Base-by-base conservation (phyloP, 148 eudicot species). In the Salicornia ramosissima region DNA sequence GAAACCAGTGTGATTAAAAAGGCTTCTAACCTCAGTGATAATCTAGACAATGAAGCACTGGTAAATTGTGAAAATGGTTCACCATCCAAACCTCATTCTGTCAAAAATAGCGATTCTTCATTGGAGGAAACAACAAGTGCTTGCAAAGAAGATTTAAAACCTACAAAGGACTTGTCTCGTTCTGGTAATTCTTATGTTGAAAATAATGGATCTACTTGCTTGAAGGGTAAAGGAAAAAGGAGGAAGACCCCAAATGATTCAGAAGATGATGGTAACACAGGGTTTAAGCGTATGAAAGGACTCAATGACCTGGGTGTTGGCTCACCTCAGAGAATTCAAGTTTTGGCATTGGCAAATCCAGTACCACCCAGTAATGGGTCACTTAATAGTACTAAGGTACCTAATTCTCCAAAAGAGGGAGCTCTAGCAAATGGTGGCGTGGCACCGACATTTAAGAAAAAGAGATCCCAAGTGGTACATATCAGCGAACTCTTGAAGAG, bases 191-290 rank as follows among this genome's bases (percentile, higher is more conserved):
- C 86, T 29, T 80, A 78, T 80, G 89, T 86, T 82, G 88, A 73
- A 65, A 77, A 81, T 47, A 78, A 82, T 64, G 83, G 71, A 61
- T 64, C 64, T 1, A 49, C 65, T 34, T 75, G 65, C 47, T 26
- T 68, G 46, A 73, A 82, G 72, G 83, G 78, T n/a, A 76, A 74
- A 71, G 80, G 78, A 34, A 83, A 55, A 70, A 78, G 71, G 68
- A 70, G 80, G 46, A 82, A 68, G 72, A 84, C 86, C 62, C 90
- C 90, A 30, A 83, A 88, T 77, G 95, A 93, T 63, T 93, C 97
- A 21, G 96, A 93, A 67, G 98, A 93, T 80, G 95, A 93, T 69
- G 95, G 90, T 60, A 79, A 74, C 26, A 96, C 88, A 83, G 90
- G 97, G 70, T 71, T 72, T 25, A 90, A 87, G 78, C 88, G 95